Evolutionary conservation across 2,329 filamentous ascomycete species (phyloP).

Genomic region (Penicillium sp.): DNA sequence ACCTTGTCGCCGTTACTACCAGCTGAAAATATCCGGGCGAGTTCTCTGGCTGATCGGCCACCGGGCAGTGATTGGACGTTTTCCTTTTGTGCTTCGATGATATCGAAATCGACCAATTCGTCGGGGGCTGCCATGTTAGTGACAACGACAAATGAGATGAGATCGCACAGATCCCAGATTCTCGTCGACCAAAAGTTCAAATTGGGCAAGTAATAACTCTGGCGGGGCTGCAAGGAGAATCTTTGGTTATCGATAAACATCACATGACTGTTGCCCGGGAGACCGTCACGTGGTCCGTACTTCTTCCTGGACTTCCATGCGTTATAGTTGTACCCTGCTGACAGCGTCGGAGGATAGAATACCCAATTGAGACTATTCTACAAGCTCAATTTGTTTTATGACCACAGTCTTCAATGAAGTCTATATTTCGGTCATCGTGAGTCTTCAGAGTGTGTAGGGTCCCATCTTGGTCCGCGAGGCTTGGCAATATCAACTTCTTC

Average conservation of each 20-base stretch:
- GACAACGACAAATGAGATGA: background rate
- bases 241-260: slow-evolving; percentile 39
- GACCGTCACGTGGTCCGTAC: slow-evolving; percentile 27
- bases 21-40: slow-evolving; percentile 68
- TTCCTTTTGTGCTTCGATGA: slow-evolving; percentile 96
- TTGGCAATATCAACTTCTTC: slow-evolving; percentile 6
- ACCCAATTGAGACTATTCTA: background rate
- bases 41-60: slow-evolving; percentile 82
- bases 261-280: slow-evolving; percentile 29
- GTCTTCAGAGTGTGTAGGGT: background rate
- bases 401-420: no score
- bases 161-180: background rate
- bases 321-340: background rate
- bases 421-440: background rate
- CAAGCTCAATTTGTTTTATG: background rate
- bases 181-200: background rate
- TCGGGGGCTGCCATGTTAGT: slow-evolving; percentile 36
- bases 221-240: slow-evolving; percentile 12
- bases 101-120: slow-evolving; percentile 65
- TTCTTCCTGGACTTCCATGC: background rate
- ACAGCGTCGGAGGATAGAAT: background rate
- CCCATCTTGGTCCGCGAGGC: background rate
- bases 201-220: background rate
- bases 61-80: slow-evolving; percentile 93
- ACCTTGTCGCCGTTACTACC: slow-evolving; percentile 49